Evolutionary conservation across 805 yeast genomes (phyloP), one percentile per base, ranked within the genome.

Genomic region (Pichia phayaonensis): DNA sequence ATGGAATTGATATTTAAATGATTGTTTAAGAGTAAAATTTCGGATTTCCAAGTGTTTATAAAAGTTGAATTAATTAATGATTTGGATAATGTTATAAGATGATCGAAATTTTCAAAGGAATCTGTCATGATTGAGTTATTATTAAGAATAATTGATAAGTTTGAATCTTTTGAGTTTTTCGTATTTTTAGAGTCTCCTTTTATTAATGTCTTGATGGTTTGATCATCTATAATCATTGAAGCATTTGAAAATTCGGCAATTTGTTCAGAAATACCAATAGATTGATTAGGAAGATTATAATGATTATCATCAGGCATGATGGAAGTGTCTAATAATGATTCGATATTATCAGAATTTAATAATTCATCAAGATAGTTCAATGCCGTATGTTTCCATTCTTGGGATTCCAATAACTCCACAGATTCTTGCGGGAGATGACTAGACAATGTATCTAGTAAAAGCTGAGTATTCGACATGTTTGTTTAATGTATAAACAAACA

Each of bases 211-310:
- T 29, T 44, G 7, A 21, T 24, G 12, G 38, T 46, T 16, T 54
- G 42, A 4, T 48, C 23, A n/a, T 51, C 49, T 3, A 51, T n/a
- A 7, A 41, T 15, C 8, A 47, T 24, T 13, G 54, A 44, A 13
- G 46, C 36, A 36, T 51, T 54, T 3, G 51, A 89, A 34, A 84
- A 64, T 59, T 85, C 92, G 0, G 90, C 90, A 42, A 85, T 81
- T 59, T 83, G 90, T 56, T 84, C 88, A 1, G 36, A 27, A 2
- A 48, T 48, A 1, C 42, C 47, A 13, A 40, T 31, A 16, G 46
- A 31, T 18, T 34, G 34, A 46, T n/a, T n/a, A n/a, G 3, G 38
- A 34, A n/a, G 38, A 15, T 31, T n/a, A 15, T 31, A 4, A 31
- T 31, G 4, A 34, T 5, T 22, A 11, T 23, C 20, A 18, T 29